Evolutionary conservation across 306 rosid genomes (phyloP), one percentile per base, ranked within the genome.

Genomic region (Prunus dulcis): DNA sequence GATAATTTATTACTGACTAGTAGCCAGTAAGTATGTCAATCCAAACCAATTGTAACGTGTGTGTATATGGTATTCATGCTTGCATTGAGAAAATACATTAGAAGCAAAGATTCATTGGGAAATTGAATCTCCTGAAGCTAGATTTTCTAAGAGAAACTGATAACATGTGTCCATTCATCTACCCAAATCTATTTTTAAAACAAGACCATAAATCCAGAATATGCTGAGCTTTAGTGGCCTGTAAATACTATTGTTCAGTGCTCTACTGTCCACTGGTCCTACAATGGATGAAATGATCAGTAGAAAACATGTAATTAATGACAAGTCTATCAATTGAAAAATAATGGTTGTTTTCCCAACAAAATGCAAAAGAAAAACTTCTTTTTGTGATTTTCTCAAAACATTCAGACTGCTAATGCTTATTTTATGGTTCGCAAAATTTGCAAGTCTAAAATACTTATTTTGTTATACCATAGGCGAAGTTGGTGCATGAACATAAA

Each of bases 401-500:
- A 58, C 12, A 58, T 58, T 58, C 64, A 23, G 32, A 58, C 23
- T 22, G 18, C 7, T 28, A 58, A 58, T 23, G 64, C 27, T 5
- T 17, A 4, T 50, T 34, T 78, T 67, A 22, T 51, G 58, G 28
- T 73, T 63, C 32, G 19, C 43, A 25, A 63, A 15, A 63, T 68
- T 69, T 62, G 50, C 20, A 25, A 73, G 58, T 69, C 46, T 53
- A 3, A 22, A 47, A 76, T 86, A 77, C 32, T 68, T 56, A 18
- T 32, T 77, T 19, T 72, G 62, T 69, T 74, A 18, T 71, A 75
- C 50, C 82, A 75, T 76, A 91, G 97, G 97, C 86, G 85, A 91
- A 86, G 82, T 79, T 90, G 84, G 74, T 82, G 32, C 84, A 89
- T 74, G 97, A 91, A 71, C 81, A 85, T 78, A 90, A 90, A 79